phyloP scores from a whole-genome alignment of 2,329 filamentous ascomycete species.

The Achaetomium macrosporum region DNA sequence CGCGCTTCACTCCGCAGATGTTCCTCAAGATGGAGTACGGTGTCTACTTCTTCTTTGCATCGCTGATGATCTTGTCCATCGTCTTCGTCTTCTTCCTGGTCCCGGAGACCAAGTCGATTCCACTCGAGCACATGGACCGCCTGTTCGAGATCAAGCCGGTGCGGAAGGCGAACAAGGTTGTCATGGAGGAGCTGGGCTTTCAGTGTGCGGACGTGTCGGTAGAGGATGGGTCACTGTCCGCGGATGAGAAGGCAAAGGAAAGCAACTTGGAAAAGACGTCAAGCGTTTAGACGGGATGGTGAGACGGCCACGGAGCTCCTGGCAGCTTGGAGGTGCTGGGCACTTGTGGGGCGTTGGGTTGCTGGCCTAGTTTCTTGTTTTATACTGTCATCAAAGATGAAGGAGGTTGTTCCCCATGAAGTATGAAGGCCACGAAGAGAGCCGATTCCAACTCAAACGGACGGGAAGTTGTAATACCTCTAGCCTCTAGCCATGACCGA shows the following conservation, averaged over 20 bases:
- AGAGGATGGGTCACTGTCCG: slow-evolving; percentile 7
- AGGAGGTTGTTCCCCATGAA: too few species aligned
- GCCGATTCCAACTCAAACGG: too few species aligned
- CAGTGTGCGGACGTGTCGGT: slow-evolving; percentile 30
- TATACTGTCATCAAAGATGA: too few species aligned
- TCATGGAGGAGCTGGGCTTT: slow-evolving; percentile 42
- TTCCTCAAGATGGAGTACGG: slow-evolving; percentile 54
- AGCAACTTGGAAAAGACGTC: slow-evolving; percentile 19
- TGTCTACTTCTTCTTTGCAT: slow-evolving; percentile 64
- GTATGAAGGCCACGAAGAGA: too few species aligned
- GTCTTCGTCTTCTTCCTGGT: slow-evolving; percentile 57
- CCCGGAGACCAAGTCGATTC: slow-evolving; percentile 61
- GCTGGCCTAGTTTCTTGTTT: too few species aligned
- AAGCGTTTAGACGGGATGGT: slow-evolving; percentile 3
- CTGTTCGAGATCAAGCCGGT: slow-evolving; percentile 49
- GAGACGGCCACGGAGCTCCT: neutral
- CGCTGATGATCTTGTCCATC: slow-evolving; percentile 52
- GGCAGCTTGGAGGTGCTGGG: neutral
- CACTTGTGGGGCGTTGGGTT: neutral
- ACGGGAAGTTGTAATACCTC: too few species aligned
- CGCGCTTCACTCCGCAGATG: slow-evolving; percentile 63
- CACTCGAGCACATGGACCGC: slow-evolving; percentile 59
- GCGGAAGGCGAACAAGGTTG: slow-evolving; percentile 36
- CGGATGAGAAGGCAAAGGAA: slow-evolving; percentile 17
- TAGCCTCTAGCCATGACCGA: too few species aligned